Base-by-base conservation (phyloP, 75 land plant species). In the Azolla pinnata region DNA sequence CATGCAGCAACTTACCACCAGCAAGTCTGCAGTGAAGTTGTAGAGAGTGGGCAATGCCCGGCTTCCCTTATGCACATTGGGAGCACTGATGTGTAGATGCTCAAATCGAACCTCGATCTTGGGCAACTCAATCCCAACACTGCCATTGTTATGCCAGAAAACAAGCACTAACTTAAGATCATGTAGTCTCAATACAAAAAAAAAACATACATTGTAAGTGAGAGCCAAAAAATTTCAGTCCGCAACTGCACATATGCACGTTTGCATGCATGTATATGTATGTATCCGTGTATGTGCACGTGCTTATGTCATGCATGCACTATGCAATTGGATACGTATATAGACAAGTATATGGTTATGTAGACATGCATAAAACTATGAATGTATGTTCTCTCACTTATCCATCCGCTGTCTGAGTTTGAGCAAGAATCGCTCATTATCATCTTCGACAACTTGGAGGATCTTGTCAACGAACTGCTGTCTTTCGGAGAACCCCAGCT, bases 81-180 rank as follows among this genome's bases (percentile, higher is more conserved):
- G n/a, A n/a, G n/a, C 79, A 16, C 72, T 74, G n/a, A 86, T 44
- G 1, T 44, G 80, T 29, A 88, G 49, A 65, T 86, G 64, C 75
- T 89, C 80, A 42, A 65, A 86, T 49, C 87, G 57, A 10, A 90
- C 92, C 45, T 89, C 91, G 20, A 89, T 75, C 0, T 74, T 77
- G 0, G 90, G 90, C 47, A 72, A 35, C 8, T 69, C 78, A 42
- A 89, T 75, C 0, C 84, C 84, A 61, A 89, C 96, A 26, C 90
- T 90, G 51, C 47, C 25, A 47, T 27, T 35, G 5, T 5, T 35
- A 35, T 5, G 40, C 5, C 12, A 35, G 5, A 12, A 5, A 5
- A 5, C 40, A 12, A 5, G 40, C 12, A 12, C 12, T 5, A 35
- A 12, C 40, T 12, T 35, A 35, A 12, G 12, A 5, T 12, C n/a